Base-by-base conservation (phyloP, 2,329 filamentous ascomycete genomes). In the Incumbomyces delicatus region DNA sequence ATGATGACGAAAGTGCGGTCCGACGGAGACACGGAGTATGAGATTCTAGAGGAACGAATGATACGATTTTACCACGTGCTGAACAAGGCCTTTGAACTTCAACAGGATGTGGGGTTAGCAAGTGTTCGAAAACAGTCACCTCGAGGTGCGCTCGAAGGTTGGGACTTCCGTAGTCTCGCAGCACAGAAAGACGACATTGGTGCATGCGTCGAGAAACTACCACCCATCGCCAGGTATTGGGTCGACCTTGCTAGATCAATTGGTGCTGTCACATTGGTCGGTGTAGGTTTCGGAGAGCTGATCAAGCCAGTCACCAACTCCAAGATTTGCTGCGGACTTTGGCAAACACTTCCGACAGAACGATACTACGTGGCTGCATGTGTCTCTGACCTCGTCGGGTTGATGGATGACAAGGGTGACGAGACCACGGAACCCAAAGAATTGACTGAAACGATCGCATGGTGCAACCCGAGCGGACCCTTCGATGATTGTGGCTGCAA, bases 191-290 rank as follows among this genome's bases (percentile, higher is more conserved):
- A 27, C 8, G 11, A n/a, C 6, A 14, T 60, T 4, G 52, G 54
- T 11, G 56, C 58, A 2, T 53, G 57, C 2, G 47, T 47, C 1
- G 44, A 52, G 2, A 52, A 41, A 0, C 40, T 60, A 5, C n/a
- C 49, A 3, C 30, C 51, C 1, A 34, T 38, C 2, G 60, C 56
- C 0, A 52, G 53, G 27, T 53, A 53, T 1, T 66, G 62, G 63
- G 50, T 62, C 16, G 60, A 63, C 39, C 59, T 66, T 12, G 57
- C 53, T 3, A 50, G 59, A 43, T 51, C 55, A 6, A 52, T 63
- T 2, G 41, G 55, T 30, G 59, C 41, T 22, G 52, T 57, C 14
- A 59, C 50, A 29, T 52, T 60, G 14, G 51, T 60, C 53, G 62
- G 56, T 12, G 48, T 33, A 20, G 58, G 47, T 8, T 61, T 58